Evolutionary conservation across 2,329 filamentous ascomycete genomes (phyloP), one percentile per base, ranked within the genome.

Genomic region (Trichoderma polysporum): DNA sequence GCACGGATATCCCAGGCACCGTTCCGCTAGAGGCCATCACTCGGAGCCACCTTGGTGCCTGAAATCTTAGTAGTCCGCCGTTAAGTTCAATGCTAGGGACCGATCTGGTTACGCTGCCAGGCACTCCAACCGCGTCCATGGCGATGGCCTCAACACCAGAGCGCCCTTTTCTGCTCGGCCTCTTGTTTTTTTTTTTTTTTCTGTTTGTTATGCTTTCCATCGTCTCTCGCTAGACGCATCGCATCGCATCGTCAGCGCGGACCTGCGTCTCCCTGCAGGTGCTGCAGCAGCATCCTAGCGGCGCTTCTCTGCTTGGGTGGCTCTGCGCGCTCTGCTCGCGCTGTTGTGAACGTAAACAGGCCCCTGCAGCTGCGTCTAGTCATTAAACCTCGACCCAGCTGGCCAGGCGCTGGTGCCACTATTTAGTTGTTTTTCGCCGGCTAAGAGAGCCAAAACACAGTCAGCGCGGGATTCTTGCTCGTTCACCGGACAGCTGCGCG

Each of bases 211-310:
- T 39, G 2, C 13, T 22, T 33, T n/a, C n/a, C n/a, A n/a, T n/a
- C n/a, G n/a, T 25, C 54, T 62, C 45, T 12, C 3, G n/a, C 33
- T 33, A 35, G n/a, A 33, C 27, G 12, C 8, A 13, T 41, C 19
- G 39, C 39, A 22, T 27, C 25, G 29, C 57, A 31, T 52, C 35
- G 15, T 19, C 33, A 29, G 45, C 49, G 17, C 37, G 60, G 60
- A 47, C 50, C 60, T 66, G 62, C 62, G 17, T 59, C 53, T 25
- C 62, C 62, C 62, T 66, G 62, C 62, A 63, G 47, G n/a, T 61
- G 60, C n/a, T 19, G 19, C 29, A 52, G 41, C 17, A 25, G 27
- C 35, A 49, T 5, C 29, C 39, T 49, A 65, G 37, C 50, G 62
- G 50, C 50, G 62, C 62, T 63, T 63, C 35, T 58, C 56, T 58